Base-by-base conservation (phyloP, 495 filamentous ascomycete species). In the Amniculicola lignicola region DNA sequence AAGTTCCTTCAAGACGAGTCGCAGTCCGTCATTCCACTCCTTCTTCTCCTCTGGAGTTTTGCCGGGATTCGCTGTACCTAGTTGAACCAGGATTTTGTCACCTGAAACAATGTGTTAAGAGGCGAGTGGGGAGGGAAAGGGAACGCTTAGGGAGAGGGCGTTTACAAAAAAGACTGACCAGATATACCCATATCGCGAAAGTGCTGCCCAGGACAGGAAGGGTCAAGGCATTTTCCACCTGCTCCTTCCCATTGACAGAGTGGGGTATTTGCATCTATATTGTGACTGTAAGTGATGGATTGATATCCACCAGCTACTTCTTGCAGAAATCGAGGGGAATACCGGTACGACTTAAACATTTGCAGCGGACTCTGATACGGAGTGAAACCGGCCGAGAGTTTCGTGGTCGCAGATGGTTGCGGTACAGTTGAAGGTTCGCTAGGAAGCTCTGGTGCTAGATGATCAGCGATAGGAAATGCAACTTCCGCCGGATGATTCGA, bases 241-340 rank as follows among this genome's bases (percentile, higher is more conserved):
- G 76, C 74, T 57, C 86, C 68, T 65, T 94, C 90, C 63, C 77
- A 85, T 1, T 76, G 82, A 69, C 93, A 97, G 16, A 97, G 51
- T 42, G 77, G 79, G 56, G 77, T 83, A 59, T 80, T 76, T 5
- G 86, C 73, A 65, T 96, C 79, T 68, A 97, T 92, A 50, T 81
- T 82, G 70, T 92, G 83, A 69, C 89, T 96, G 74, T 91, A 97
- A 38, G 89, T 96, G 78, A 94, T 75, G 58, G 94, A 97, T 69
- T 83, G 84, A 67, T 89, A 84, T 45, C 90, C 91, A 62, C 81
- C 83, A 47, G 83, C 66, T 56, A 93, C 84, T 36, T 82, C 71
- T 24, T 87, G 64, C 47, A 76, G 70, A 72, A 81, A 96, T 27
- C 80, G 75, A 21, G 88, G 87, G 69, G 96, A 89, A 63, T 88